phyloP scores from a whole-genome alignment of 2,329 filamentous ascomycete species.

The Colletotrichum aenigma region DNA sequence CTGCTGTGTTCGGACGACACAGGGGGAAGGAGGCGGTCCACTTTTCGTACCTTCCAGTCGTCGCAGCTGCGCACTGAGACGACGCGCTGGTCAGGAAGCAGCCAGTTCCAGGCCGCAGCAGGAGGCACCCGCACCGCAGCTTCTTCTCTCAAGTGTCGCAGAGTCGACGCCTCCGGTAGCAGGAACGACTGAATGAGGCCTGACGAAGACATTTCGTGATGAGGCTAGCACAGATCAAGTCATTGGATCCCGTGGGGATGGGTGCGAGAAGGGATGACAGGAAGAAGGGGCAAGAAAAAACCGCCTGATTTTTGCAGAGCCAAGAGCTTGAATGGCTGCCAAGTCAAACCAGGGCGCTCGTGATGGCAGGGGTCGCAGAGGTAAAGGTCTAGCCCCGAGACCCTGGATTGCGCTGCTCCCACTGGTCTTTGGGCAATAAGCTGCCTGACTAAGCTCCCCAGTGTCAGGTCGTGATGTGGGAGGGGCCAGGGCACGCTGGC shows the following conservation, averaged over 20 bases:
- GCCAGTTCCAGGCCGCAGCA: background rate
- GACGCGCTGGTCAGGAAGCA: background rate
- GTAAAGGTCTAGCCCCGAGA: background rate
- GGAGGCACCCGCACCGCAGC: background rate
- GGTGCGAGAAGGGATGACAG: constrained; percentile 1
- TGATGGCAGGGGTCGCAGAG: background rate
- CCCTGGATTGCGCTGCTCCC: background rate
- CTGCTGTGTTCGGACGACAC: constrained; percentile 4
- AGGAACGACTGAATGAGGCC: background rate
- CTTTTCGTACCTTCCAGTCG: background rate
- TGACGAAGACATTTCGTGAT: background rate
- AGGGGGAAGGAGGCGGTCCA: background rate
- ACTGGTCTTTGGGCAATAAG: background rate
- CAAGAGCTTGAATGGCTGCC: constrained; percentile 15
- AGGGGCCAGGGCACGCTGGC: background rate
- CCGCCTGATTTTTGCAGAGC: constrained; percentile 20
- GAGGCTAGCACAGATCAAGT: background rate
- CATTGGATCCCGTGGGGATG: background rate
- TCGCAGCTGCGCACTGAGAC: constrained; percentile 1
- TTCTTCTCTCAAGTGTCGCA: background rate
- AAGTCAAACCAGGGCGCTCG: constrained; percentile 12
- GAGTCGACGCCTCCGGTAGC: background rate
- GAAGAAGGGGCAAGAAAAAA: background rate
- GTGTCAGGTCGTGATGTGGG: background rate
- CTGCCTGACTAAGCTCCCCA: background rate